A percentile compares a stretch with the other conserved stretches of the same genome.
phyloP scores from a whole-genome alignment of 2,329 filamentous ascomycete genomes.

The Phaeosphaeria sp. region DNA sequence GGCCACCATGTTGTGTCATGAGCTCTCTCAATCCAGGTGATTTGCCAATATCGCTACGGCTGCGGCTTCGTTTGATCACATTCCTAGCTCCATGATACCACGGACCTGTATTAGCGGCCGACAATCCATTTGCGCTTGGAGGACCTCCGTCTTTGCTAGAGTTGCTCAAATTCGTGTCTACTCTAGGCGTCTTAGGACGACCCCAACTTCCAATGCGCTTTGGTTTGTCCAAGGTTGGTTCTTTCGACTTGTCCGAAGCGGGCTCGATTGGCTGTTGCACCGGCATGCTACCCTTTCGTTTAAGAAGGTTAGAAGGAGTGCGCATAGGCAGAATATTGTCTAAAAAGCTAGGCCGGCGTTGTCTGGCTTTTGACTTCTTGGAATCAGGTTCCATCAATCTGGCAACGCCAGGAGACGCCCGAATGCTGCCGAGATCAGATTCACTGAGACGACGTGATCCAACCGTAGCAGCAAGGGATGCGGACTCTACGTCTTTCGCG shows the following conservation, averaged over 20 bases:
- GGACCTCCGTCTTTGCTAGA: conserved; percentile 63
- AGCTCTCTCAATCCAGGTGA: conserved; percentile 59
- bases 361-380: conserved; percentile 46
- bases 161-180: conserved; percentile 47
- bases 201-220: conserved; percentile 52
- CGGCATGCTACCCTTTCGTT: conserved; percentile 54
- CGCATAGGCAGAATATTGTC: conserved; percentile 52
- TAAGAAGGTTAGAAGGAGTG: conserved; percentile 53
- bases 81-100: conserved; percentile 49
- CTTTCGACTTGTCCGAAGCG: conserved; percentile 35
- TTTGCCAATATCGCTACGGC: conserved; percentile 62
- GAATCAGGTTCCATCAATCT: conserved; percentile 63
- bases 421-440: conserved; percentile 67
- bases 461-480: conserved; percentile 70
- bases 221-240: conserved; percentile 41
- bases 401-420: conserved; percentile 64
- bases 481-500: conserved; percentile 59
- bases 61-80: conserved; percentile 59
- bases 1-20: conserved; percentile 64
- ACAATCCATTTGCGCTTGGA: conserved; percentile 52
- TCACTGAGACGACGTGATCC: conserved; percentile 70
- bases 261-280: conserved; percentile 35
- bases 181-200: conserved; percentile 48
- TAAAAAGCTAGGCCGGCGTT: conserved; percentile 62
- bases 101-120: conserved; percentile 41